A percentile compares a stretch with the other conserved stretches of the same genome.
Conservation (phyloP, 2,329 filamentous ascomycete species). For the Mollisia scopiformis region DNA sequence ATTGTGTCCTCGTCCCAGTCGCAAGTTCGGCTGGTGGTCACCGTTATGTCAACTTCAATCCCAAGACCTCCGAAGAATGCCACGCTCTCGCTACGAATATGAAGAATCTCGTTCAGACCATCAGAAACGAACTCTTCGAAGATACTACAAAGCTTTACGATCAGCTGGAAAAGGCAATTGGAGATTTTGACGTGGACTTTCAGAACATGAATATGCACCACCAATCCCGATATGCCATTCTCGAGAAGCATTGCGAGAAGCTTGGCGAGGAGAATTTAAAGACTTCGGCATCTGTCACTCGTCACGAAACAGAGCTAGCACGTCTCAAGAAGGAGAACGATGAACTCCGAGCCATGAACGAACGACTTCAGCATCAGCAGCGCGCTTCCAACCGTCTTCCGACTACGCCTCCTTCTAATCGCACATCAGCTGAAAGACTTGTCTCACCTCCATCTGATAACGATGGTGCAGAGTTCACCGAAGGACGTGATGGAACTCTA, state of each 20-base stretch:
- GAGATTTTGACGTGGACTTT: not conserved
- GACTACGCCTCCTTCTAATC: no score
- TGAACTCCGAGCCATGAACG: not conserved
- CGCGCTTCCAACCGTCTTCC: no score
- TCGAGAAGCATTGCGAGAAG: not conserved
- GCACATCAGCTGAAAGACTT: no score
- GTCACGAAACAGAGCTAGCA: not conserved
- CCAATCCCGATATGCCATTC: not conserved
- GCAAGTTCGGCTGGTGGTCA: no score
- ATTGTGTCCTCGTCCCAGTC: not conserved
- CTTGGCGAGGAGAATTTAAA: not conserved
- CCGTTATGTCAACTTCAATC: no score
- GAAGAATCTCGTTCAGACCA: no score
- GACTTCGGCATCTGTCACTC: not conserved
- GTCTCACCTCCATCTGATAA: no score
- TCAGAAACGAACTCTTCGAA: no score
- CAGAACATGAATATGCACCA: not conserved
- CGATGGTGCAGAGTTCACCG: no score
- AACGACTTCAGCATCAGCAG: not conserved
- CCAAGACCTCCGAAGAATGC: no score
- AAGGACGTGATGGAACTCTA: no score
- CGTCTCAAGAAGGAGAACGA: not conserved
- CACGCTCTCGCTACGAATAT: no score
- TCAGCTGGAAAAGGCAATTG: not conserved
- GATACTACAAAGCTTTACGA: not conserved